A percentile compares a stretch with the other conserved stretches of the same genome.
These are phyloP conservation scores for Mortierella claussenii DNA, from an alignment of 192 early-diverging fungal genomes.

Conservation along the genomic window DNA sequence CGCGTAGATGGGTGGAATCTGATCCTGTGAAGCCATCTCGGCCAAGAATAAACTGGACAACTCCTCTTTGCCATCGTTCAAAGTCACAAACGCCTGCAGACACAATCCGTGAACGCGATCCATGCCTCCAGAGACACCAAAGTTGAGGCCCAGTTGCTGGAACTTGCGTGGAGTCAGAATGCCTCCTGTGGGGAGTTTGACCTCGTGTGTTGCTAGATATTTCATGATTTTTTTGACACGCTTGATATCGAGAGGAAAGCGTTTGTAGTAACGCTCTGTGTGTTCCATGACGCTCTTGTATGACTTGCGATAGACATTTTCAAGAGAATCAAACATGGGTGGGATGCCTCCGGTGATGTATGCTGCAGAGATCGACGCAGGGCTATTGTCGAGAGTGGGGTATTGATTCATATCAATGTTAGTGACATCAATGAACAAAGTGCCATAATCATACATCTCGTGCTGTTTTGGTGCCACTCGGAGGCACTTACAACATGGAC, in stretches of 20 bases:
- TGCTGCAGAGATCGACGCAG: slow-evolving; percentile 66
- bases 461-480: too few species aligned
- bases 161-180: slow-evolving; percentile 71
- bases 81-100: slow-evolving; percentile 46
- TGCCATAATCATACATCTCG: slow-evolving; percentile 1
- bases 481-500: slow-evolving; percentile 68
- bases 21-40: slow-evolving; percentile 33
- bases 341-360: slow-evolving; percentile 78
- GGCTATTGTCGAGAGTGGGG: slow-evolving; percentile 33
- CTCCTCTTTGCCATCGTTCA: slow-evolving; percentile 37
- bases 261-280: slow-evolving; percentile 71
- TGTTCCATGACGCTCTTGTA: slow-evolving; percentile 70
- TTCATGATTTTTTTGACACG: slow-evolving; percentile 70
- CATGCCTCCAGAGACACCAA: slow-evolving; percentile 73
- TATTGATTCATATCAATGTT: not conserved
- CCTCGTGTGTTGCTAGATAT: slow-evolving; percentile 56
- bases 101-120: slow-evolving; percentile 69
- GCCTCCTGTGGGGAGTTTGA: slow-evolving; percentile 70
- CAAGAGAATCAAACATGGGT: slow-evolving; percentile 69
- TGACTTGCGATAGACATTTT: slow-evolving; percentile 67
- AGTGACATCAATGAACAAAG: not conserved
- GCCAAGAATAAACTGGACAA: slow-evolving; percentile 32
- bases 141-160: slow-evolving; percentile 70
- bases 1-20: slow-evolving; percentile 65
- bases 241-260: slow-evolving; percentile 68